A percentile compares a stretch with the other conserved stretches of the same genome.
Evolutionary conservation across 192 early-diverging fungal genomes (phyloP).

Genomic region (Blastocladiella britannica): DNA sequence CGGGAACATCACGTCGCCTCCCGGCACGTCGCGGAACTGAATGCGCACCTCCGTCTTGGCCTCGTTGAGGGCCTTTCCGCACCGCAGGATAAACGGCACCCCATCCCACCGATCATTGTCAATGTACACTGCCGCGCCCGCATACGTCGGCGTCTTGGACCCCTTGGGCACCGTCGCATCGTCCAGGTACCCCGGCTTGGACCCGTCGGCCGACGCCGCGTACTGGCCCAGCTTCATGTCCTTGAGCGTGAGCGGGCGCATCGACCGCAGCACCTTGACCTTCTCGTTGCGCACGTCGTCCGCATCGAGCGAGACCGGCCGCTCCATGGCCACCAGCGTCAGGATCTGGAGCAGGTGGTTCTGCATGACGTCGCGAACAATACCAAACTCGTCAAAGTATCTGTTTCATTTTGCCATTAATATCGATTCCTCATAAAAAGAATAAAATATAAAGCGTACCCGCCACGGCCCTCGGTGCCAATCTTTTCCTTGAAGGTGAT

Average conservation of each 20-base stretch:
- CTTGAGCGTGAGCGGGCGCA: constrained; percentile 52
- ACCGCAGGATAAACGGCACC: constrained; percentile 47
- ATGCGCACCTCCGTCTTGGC: constrained; percentile 87
- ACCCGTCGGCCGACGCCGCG: constrained; percentile 48
- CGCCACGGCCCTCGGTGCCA: constrained; percentile 90
- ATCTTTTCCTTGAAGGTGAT: constrained; percentile 97
- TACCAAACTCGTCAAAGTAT: constrained; percentile 99
- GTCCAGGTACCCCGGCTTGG: constrained; percentile 78
- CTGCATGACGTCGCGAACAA: constrained; percentile 92
- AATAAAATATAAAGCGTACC: too few species aligned
- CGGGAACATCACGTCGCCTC: constrained; percentile 48
- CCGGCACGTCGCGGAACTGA: constrained; percentile 82
- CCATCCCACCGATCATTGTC: constrained; percentile 20
- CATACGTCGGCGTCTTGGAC: constrained; percentile 76
- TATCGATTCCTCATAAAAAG: too few species aligned
- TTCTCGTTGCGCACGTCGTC: constrained; percentile 95
- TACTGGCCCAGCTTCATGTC: constrained; percentile 88
- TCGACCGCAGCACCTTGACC: constrained; percentile 68
- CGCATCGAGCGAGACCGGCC: constrained; percentile 60
- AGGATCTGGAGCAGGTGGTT: constrained; percentile 87
- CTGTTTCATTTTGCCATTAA: too few species aligned
- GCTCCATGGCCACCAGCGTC: constrained; percentile 85
- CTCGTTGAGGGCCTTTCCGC: constrained; percentile 77
- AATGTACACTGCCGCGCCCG: constrained; percentile 50
- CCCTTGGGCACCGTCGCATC: constrained; percentile 71